Base-by-base conservation (phyloP, 2,329 filamentous ascomycete genomes). In the Aspergillus sp. region DNA sequence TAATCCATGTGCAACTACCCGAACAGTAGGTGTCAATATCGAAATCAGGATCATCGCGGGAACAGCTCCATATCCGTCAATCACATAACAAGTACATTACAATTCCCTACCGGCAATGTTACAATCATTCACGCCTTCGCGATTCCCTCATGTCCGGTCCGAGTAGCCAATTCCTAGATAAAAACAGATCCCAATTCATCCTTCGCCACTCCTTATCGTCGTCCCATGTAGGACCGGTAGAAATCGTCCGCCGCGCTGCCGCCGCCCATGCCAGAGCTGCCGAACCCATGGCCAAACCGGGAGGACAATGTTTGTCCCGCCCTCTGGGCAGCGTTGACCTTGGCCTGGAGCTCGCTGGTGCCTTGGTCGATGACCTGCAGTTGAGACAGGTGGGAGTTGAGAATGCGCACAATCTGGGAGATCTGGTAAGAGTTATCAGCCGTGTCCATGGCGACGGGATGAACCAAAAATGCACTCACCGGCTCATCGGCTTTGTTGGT, bases 311-410 rank as follows among this genome's bases (percentile, higher is more conserved):
- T 71, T 56, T 84, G 85, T 64, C 85, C 86, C 32, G 89, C 84
- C 74, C 92, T 92, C 69, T 96, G 91, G 20, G 92, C 89, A 25
- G 87, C 84, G 5, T 79, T 76, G 47, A 97, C 89, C 80, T 96
- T 96, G 54, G 86, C 81, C 71, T 95, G 89, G 49, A 97, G 79
- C 29, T 87, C 82, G 14, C 86, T 83, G 32, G 93, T 89, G 58
- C 93, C 92, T 59, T 86, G 84, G 68, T 97, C 93, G 70, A 99
- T 97, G 77, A 88, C 89, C 73, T 97, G 93, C 55, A 99, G 81
- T 72, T 97, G 92, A 32, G 87, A 86, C 34, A 99, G 84, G 71
- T 99, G 94, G 20, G 88, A 86, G 71, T 99, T 99, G 62, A 99
- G 86, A 46, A 97, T 91, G 58, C 91, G 88, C 49, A 97, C 93